Percentiles rank a stretch among this genome's conserved stretches.
These are phyloP conservation scores for Chaetoscypha palmicola DNA, from an alignment of 2,329 filamentous ascomycete genomes.

Conservation along the genomic window DNA sequence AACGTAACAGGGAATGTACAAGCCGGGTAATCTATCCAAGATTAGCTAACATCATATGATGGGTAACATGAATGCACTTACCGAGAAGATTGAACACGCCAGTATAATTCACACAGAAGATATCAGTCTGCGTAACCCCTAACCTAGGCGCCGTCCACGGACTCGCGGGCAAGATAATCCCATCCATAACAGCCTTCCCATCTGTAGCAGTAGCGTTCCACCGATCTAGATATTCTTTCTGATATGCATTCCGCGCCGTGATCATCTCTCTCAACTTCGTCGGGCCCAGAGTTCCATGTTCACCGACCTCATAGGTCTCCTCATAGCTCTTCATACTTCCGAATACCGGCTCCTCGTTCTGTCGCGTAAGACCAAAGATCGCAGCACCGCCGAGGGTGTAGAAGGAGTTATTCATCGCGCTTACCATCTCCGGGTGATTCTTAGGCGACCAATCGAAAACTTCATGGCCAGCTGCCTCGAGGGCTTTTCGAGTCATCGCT, in stretches of 20 bases:
- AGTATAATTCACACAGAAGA: slow-evolving; percentile 28
- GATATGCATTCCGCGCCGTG: slow-evolving; percentile 28
- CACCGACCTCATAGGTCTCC: slow-evolving; percentile 22
- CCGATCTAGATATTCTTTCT: slow-evolving; percentile 33
- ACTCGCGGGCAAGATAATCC: slow-evolving; percentile 29
- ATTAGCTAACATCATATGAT: slow-evolving; percentile 2
- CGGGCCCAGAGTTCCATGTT: slow-evolving; percentile 24
- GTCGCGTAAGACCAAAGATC: slow-evolving; percentile 25
- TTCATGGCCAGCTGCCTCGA: slow-evolving; percentile 33
- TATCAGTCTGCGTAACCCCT: slow-evolving; percentile 23
- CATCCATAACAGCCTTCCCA: slow-evolving; percentile 31
- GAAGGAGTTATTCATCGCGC: slow-evolving; percentile 28
- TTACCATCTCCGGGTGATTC: slow-evolving; percentile 29
- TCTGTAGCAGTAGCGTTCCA: slow-evolving; percentile 30
- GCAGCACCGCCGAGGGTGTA: slow-evolving; percentile 30
- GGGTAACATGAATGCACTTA: slow-evolving; percentile 7
- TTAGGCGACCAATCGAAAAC: slow-evolving; percentile 32
- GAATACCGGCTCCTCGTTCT: slow-evolving; percentile 26
- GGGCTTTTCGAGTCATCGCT: slow-evolving; percentile 28
- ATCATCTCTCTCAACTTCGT: slow-evolving; percentile 30
- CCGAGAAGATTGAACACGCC: slow-evolving; percentile 29
- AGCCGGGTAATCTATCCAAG: slow-evolving; percentile 25
- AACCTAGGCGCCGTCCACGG: slow-evolving; percentile 33
- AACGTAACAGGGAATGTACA: slow-evolving; percentile 39
- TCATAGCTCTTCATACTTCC: slow-evolving; percentile 29